A percentile compares a stretch with the other conserved stretches of the same genome.
Conservation (phyloP, 257 asterid species). For the Parsonsia alboflavescens region DNA sequence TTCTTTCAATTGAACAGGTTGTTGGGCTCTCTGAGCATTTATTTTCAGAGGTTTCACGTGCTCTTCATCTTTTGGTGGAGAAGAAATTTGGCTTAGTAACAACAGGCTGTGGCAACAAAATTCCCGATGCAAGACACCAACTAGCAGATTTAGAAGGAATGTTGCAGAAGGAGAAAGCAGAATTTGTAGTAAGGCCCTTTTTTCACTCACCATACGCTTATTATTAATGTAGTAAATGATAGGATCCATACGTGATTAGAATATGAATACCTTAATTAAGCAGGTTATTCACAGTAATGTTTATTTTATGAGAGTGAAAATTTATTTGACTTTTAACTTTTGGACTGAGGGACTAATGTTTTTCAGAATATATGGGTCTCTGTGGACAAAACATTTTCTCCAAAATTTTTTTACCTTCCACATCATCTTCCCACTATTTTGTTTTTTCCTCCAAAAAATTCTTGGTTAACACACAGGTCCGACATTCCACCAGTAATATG, state of each 20-base stretch:
- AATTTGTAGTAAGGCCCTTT: slow-evolving; percentile 57
- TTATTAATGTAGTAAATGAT: no score
- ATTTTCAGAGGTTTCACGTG: slow-evolving; percentile 72
- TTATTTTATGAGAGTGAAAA: no score
- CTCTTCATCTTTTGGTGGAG: slow-evolving; percentile 50
- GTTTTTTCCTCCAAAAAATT: no score
- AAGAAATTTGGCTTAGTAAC: slow-evolving; percentile 32
- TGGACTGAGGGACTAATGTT: not conserved
- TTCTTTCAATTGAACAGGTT: slow-evolving; percentile 46
- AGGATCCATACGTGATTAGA: no score
- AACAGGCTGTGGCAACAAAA: slow-evolving; percentile 24
- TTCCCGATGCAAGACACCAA: slow-evolving; percentile 50
- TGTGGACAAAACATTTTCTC: no score
- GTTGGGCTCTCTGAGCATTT: slow-evolving; percentile 69
- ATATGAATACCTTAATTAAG: no score
- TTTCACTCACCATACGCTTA: no score
- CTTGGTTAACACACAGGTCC: no score
- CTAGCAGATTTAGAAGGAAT: slow-evolving; percentile 57
- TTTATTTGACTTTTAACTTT: not conserved
- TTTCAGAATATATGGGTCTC: not conserved
- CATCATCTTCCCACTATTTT: no score
- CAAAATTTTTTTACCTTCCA: no score
- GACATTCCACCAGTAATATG: no score
- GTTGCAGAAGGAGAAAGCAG: slow-evolving; percentile 73
- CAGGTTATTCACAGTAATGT: no score